These are phyloP conservation scores for Cnidoscolus chayamansa DNA, from an alignment of 441 rosid species.

Conservation along the genomic window DNA sequence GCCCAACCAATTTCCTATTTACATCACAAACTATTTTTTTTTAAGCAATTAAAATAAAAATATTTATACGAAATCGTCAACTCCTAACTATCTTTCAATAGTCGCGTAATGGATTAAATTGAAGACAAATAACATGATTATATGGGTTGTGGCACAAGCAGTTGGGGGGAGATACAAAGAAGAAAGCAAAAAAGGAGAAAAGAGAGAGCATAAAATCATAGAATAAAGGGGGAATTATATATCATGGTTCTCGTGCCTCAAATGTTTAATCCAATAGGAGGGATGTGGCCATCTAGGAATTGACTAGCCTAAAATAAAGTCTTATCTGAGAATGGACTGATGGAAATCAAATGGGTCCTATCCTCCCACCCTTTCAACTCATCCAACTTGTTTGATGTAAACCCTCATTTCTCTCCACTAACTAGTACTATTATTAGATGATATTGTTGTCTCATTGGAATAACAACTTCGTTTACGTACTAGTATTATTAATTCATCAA, in stretches of 20 bases:
- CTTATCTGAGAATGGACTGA: background rate
- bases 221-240: background rate
- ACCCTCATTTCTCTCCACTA: conserved; percentile 16
- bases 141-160: no score
- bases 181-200: no score
- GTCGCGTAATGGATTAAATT: no score
- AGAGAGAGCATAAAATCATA: no score
- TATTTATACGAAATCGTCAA: no score
- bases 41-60: no score
- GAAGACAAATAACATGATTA: no score
- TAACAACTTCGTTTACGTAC: conserved; percentile 3
- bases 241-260: conserved; percentile 16
- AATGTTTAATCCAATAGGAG: background rate
- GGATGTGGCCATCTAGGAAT: conserved; percentile 9
- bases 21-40: no score
- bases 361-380: background rate
- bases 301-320: background rate
- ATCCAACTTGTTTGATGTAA: conserved; percentile 10
- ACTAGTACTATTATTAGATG: background rate
- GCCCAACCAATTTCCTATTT: no score
- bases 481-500: background rate
- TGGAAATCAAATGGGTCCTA: background rate
- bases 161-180: no score
- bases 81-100: no score
- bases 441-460: conserved; percentile 1